Evolutionary conservation across 164 flowering plant genomes (phyloP).

Genomic region (Macadamia tetraphylla): DNA sequence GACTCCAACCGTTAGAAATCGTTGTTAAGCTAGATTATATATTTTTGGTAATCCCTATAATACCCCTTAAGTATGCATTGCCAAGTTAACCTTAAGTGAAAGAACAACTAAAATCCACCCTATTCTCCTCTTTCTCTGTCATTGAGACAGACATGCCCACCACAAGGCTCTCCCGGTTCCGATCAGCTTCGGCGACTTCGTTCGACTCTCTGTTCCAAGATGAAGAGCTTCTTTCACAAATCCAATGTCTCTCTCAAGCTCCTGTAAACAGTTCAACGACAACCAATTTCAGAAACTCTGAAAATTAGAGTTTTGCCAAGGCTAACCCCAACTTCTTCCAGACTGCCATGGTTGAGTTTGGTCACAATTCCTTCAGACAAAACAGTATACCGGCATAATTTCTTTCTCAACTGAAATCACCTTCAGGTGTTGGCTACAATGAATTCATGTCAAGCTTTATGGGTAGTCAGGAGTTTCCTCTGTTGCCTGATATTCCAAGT

Average conservation of each 20-base stretch:
- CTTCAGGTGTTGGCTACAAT: slow-evolving; percentile 22
- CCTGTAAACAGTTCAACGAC: slow-evolving; percentile 5
- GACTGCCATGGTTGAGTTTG: background rate
- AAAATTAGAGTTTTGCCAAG: slow-evolving; percentile 4
- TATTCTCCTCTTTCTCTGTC: slow-evolving; percentile 9
- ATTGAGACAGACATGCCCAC: too few species aligned
- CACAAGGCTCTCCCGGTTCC: slow-evolving; percentile 30
- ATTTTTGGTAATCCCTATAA: too few species aligned
- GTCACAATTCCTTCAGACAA: slow-evolving; percentile 37
- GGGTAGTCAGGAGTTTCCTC: slow-evolving; percentile 25
- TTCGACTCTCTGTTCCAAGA: slow-evolving; percentile 58
- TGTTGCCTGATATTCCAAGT: slow-evolving; percentile 21
- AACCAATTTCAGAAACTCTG: slow-evolving; percentile 6
- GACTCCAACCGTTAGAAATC: too few species aligned
- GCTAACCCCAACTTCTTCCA: background rate
- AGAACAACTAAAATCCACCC: too few species aligned
- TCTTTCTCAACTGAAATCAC: slow-evolving; percentile 3
- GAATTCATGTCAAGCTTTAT: slow-evolving; percentile 37
- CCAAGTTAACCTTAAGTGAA: too few species aligned
- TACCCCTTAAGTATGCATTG: too few species aligned
- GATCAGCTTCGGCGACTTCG: slow-evolving; percentile 77
- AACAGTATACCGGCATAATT: slow-evolving; percentile 47
- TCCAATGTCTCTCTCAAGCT: slow-evolving; percentile 12
- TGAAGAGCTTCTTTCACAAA: slow-evolving; percentile 30
- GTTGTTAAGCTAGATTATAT: too few species aligned